A percentile compares a stretch with the other conserved stretches of the same genome.
These are phyloP conservation scores for Tricholoma sp. DNA, from an alignment of 768 basidiomycete species.

Conservation along the genomic window DNA sequence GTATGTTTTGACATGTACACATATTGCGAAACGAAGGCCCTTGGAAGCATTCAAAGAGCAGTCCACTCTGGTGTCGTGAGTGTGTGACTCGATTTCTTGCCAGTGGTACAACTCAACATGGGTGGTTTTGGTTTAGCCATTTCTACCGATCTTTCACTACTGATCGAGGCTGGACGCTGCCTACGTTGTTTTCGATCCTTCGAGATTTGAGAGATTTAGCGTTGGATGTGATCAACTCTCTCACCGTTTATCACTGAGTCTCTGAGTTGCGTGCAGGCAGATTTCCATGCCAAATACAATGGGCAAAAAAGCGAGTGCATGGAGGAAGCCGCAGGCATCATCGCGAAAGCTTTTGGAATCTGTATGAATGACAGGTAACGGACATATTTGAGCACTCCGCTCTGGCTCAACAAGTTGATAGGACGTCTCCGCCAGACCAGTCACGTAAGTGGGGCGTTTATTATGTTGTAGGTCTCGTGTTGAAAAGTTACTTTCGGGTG, in stretches of 20 bases:
- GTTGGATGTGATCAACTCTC: slow-evolving; percentile 53
- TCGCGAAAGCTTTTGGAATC: slow-evolving; percentile 84
- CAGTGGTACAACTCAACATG: neutral
- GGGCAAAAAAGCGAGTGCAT: slow-evolving; percentile 58
- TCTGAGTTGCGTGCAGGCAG: slow-evolving; percentile 39
- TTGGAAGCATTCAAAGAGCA: slow-evolving; percentile 81
- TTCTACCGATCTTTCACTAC: slow-evolving; percentile 78
- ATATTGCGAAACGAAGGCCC: slow-evolving; percentile 61
- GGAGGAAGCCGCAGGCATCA: slow-evolving; percentile 83
- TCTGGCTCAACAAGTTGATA: slow-evolving; percentile 18
- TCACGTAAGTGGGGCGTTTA: slow-evolving; percentile 91
- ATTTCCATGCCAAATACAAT: slow-evolving; percentile 53
- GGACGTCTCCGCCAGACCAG: slow-evolving; percentile 64
- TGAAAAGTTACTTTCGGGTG: slow-evolving; percentile 94
- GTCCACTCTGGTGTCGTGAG: slow-evolving; percentile 69
- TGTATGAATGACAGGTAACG: slow-evolving; percentile 73
- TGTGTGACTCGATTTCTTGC: slow-evolving; percentile 12
- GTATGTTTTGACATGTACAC: slow-evolving; percentile 70
- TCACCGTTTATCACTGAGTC: neutral
- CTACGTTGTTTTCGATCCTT: slow-evolving; percentile 75
- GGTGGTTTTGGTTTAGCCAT: slow-evolving; percentile 32
- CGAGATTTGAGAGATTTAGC: slow-evolving; percentile 82
- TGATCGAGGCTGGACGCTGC: slow-evolving; percentile 84
- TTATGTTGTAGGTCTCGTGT: slow-evolving; percentile 81
- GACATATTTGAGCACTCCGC: neutral